Evolutionary conservation across 345 rosid species (phyloP), one percentile per base, ranked within the genome.

Genomic region (Melaleuca alternifolia): DNA sequence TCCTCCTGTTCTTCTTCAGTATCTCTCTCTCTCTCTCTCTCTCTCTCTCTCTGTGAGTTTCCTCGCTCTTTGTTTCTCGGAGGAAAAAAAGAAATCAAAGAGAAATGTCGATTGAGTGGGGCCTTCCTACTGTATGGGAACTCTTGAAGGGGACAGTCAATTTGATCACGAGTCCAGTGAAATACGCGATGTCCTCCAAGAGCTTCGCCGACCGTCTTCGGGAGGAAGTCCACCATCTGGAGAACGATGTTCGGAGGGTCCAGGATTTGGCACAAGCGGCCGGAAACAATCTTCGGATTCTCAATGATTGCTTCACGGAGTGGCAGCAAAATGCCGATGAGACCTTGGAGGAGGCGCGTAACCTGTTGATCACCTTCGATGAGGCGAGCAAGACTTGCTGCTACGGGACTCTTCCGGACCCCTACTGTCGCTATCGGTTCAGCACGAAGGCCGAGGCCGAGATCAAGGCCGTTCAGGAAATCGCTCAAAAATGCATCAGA

Each of bases 221-320:
- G 41, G 4, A 41, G 41, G 41, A 41, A 41, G 41, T 41, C 41
- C 3, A 41, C 41, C 3, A 41, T 41, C 41, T 41, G 41, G 3
- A 41, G 41, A 41, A 41, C 41, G 41, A 41, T 2, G 41, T 41
- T 41, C 3, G 41, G 41, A 41, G 41, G 41, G 41, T 41, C 41
- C 41, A 41, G 41, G 4, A 41, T 41, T 41, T 41, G 41, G 41
- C 41, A 41, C 41, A 41, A 41, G 41, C 41, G 41, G 41, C 41
- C 41, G 41, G 4, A 41, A 41, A 41, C 41, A 57, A 57, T 57
- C 14, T 23, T 56, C n/a, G 61, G 6, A 56, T 3, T 23, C 4
- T 54, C 59, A 9, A 54, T 11, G 0, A 0, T 0, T 0, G 1
- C n/a, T 23, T 54, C 59, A 23, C 5, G 59, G n/a, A 9, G 0